phyloP scores from a whole-genome alignment of 768 basidiomycete genomes.

The Psilocybe subaeruginosa region DNA sequence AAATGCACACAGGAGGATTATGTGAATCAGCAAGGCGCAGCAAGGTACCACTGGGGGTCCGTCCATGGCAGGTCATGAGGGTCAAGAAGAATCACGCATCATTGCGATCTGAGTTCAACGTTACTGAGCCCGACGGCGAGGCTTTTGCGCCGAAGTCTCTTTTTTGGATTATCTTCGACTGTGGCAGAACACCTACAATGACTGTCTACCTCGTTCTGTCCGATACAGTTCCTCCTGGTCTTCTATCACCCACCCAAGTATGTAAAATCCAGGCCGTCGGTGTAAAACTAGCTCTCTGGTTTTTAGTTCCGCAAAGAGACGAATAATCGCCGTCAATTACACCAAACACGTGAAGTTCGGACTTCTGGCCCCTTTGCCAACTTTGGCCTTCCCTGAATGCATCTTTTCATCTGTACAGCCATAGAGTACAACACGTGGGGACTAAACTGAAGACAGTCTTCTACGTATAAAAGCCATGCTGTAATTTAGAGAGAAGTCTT shows the following conservation, averaged over 20 bases:
- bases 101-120: background rate
- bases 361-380: background rate
- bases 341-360: background rate
- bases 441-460: background rate
- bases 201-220: background rate
- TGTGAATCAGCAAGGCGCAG: no score
- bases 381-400: background rate
- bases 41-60: no score
- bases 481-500: background rate
- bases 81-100: background rate
- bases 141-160: background rate
- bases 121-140: background rate
- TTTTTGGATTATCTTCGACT: background rate
- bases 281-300: background rate
- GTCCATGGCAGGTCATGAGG: background rate
- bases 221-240: background rate
- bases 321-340: background rate
- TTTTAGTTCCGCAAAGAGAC: background rate
- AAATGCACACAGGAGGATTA: no score
- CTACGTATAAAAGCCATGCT: slow-evolving; percentile 1
- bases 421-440: background rate
- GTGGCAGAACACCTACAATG: background rate
- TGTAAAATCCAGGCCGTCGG: background rate
- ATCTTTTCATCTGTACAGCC: background rate
- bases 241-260: background rate